A percentile compares a stretch with the other conserved stretches of the same genome.
Conservation (phyloP, 192 early-diverging fungal species). For the Coemansia sp. region DNA sequence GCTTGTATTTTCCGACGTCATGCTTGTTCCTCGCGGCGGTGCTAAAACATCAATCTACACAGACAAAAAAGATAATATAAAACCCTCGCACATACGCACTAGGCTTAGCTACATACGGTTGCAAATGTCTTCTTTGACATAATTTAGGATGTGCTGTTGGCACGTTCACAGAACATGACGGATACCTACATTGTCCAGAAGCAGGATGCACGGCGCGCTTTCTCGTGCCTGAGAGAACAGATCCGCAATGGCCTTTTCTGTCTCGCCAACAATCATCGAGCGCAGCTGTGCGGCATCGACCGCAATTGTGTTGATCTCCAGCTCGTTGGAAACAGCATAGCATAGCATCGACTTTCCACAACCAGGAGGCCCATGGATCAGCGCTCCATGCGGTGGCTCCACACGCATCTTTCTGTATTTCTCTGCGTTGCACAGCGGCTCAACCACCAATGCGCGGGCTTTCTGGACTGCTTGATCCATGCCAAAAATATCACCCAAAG, state of each 20-base stretch:
- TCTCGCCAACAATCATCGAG: constrained; percentile 93
- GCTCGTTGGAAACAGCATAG: constrained; percentile 75
- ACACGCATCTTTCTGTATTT: constrained; percentile 62
- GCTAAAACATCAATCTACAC: constrained; percentile 79
- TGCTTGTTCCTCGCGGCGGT: constrained; percentile 66
- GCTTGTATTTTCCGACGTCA: constrained; percentile 76
- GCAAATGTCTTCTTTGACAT: neutral
- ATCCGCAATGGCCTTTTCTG: constrained; percentile 79
- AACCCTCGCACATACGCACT: neutral
- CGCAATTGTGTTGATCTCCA: constrained; percentile 80
- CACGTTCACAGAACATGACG: neutral
- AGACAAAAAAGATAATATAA: neutral
- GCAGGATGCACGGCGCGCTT: constrained; percentile 83
- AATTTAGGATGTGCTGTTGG: neutral
- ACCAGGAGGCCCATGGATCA: constrained; percentile 87
- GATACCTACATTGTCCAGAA: constrained; percentile 80
- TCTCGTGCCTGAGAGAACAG: constrained; percentile 82
- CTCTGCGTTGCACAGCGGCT: constrained; percentile 51
- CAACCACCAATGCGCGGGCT: constrained; percentile 52
- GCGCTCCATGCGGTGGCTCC: constrained; percentile 72
- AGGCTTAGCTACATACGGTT: neutral
- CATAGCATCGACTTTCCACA: constrained; percentile 89
- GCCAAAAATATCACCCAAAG: constrained; percentile 76
- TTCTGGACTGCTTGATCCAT: constrained; percentile 66
- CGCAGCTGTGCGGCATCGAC: constrained; percentile 84